Evolutionary conservation across 345 rosid genomes (phyloP).

Genomic region (Reutealis trisperma): DNA sequence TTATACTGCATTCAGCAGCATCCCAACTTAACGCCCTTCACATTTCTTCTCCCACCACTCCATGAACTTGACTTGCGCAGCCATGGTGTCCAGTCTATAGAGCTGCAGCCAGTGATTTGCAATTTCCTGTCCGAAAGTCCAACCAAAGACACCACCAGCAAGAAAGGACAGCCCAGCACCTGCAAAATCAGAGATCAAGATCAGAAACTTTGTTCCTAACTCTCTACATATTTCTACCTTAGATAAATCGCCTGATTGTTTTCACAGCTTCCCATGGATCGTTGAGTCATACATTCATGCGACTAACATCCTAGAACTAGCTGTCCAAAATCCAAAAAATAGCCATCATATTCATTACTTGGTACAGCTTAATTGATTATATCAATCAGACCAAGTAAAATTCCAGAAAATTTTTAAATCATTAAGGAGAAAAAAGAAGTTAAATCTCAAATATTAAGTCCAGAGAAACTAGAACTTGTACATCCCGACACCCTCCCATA

Average conservation of each 20-base stretch:
- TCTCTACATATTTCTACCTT: background rate
- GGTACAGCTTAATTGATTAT: background rate
- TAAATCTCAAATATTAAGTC: background rate
- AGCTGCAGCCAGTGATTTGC: constrained; percentile 75
- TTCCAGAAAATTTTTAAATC: too few relatives aligned
- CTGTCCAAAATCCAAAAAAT: background rate
- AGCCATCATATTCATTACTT: background rate
- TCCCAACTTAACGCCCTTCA: constrained; percentile 25
- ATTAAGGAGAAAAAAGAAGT: background rate
- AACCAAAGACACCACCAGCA: constrained; percentile 88
- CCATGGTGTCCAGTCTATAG: constrained; percentile 79
- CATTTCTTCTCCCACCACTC: constrained; percentile 89
- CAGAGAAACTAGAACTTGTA: background rate
- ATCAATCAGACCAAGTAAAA: too few relatives aligned
- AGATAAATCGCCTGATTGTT: background rate
- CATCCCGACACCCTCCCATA: background rate
- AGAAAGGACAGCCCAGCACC: constrained; percentile 78
- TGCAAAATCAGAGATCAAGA: constrained; percentile 21
- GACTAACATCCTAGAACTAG: too few relatives aligned
- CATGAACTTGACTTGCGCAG: constrained; percentile 83
- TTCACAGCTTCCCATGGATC: background rate
- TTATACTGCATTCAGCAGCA: background rate
- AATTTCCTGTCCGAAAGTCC: constrained; percentile 85
- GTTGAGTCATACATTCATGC: too few relatives aligned
- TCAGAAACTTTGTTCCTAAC: background rate